phyloP scores from a whole-genome alignment of 129 eudicot species.

The Dittrichia graveolens region DNA sequence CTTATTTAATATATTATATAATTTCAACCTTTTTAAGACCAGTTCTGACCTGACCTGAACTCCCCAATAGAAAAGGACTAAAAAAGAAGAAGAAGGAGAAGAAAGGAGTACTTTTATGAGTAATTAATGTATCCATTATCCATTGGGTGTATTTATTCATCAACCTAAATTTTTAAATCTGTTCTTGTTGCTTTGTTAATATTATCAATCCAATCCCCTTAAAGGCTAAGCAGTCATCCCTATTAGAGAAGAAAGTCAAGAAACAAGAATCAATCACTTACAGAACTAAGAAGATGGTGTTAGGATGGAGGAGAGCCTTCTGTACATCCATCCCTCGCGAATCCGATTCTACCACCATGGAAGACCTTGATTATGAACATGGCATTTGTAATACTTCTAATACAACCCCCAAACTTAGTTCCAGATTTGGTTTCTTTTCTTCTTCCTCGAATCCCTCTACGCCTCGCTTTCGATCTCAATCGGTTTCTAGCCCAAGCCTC shows the following conservation, averaged over 20 bases:
- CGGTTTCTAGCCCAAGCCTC: conserved; percentile 47
- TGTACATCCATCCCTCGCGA: conserved; percentile 82
- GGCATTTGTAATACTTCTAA: conserved; percentile 21
- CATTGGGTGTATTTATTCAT: not conserved
- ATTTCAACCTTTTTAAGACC: conserved; percentile 2
- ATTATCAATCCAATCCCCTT: conserved; percentile 1
- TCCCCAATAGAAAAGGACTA: not conserved
- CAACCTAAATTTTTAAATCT: not conserved
- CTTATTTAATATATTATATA: no score
- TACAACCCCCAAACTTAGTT: conserved; percentile 35
- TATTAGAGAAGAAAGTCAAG: not conserved
- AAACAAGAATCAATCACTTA: not conserved
- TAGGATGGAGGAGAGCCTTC: conserved; percentile 93
- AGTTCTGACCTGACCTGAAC: conserved; percentile 20
- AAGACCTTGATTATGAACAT: conserved; percentile 4
- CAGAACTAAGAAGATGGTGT: conserved; percentile 47
- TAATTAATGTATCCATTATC: conserved; percentile 14
- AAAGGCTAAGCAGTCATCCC: conserved; percentile 7
- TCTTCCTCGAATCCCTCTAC: conserved; percentile 63
- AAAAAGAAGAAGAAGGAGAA: not conserved
- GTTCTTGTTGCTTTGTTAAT: conserved; percentile 14
- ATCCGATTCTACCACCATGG: conserved; percentile 36
- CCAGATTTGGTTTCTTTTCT: conserved; percentile 49
- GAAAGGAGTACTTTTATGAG: conserved; percentile 1
- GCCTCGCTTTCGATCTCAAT: conserved; percentile 54